Conservation (phyloP, 129 eudicot species). For the Centella asiatica region DNA sequence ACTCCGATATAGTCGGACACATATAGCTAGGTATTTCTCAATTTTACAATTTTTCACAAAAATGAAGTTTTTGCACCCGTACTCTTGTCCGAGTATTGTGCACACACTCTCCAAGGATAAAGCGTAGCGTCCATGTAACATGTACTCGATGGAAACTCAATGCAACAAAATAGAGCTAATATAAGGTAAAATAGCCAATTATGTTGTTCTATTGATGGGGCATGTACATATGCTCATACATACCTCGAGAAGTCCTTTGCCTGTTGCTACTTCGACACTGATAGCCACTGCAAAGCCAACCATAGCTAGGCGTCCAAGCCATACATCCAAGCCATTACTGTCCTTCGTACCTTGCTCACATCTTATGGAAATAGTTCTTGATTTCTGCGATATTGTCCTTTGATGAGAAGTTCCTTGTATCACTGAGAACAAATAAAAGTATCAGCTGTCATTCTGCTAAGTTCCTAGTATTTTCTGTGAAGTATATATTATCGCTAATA, state of each 20-base stretch:
- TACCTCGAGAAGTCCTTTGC: conserved; percentile 98
- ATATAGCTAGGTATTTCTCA: no score
- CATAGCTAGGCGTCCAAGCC: conserved; percentile 93
- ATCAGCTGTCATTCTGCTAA: neutral
- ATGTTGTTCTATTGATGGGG: neutral
- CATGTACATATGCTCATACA: neutral
- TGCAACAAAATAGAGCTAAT: no score
- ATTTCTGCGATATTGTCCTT: conserved; percentile 23
- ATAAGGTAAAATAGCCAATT: neutral
- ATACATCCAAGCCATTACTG: conserved; percentile 64
- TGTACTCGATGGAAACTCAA: no score
- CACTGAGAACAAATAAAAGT: conserved; percentile 30
- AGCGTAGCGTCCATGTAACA: no score
- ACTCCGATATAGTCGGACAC: no score
- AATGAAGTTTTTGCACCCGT: no score
- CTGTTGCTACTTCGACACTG: conserved; percentile 73
- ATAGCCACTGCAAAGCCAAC: conserved; percentile 81
- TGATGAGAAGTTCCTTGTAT: conserved; percentile 24
- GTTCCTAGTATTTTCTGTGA: no score
- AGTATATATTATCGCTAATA: no score
- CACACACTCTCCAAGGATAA: no score
- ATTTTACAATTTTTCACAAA: no score
- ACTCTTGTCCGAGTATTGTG: no score
- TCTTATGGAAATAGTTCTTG: conserved; percentile 41
- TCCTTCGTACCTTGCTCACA: conserved; percentile 76